Percentiles rank a stretch among this genome's conserved stretches.
These are phyloP conservation scores for Dalechampia spathulata DNA, from an alignment of 441 rosid species.

Conservation along the genomic window DNA sequence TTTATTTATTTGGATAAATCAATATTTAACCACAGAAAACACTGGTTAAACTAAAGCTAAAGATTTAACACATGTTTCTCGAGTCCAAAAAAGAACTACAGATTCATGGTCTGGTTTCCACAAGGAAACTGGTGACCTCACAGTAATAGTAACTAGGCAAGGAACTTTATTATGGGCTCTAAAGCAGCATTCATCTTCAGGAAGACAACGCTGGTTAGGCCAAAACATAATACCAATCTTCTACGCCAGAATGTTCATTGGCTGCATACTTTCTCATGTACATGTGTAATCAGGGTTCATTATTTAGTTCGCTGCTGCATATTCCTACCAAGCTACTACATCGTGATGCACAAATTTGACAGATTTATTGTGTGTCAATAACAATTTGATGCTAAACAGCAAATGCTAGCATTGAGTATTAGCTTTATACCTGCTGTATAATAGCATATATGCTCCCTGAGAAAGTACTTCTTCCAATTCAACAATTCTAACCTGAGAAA, in stretches of 20 bases:
- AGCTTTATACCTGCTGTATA: slow-evolving; percentile 68
- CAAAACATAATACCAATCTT: not conserved
- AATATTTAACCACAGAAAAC: not conserved
- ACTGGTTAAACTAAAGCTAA: not conserved
- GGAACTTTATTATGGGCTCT: too few relatives aligned
- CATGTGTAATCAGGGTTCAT: not conserved
- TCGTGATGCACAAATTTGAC: not conserved
- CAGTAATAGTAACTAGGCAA: too few relatives aligned
- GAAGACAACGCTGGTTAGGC: not conserved
- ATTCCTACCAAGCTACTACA: not conserved
- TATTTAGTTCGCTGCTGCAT: not conserved
- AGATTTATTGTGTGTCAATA: not conserved
- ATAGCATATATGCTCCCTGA: slow-evolving; percentile 93
- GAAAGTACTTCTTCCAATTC: slow-evolving; percentile 87
- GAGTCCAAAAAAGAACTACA: too few relatives aligned
- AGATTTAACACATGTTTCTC: not conserved
- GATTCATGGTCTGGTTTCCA: too few relatives aligned
- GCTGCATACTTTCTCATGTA: not conserved
- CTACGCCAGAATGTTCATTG: not conserved
- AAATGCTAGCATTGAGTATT: not conserved
- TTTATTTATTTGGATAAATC: not conserved
- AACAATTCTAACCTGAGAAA: slow-evolving; percentile 56
- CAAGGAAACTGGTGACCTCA: too few relatives aligned
- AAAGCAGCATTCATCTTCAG: not conserved
- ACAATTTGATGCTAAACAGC: not conserved